phyloP scores from a whole-genome alignment of 139 green algal genomes.

The Coelastrella sp. region DNA sequence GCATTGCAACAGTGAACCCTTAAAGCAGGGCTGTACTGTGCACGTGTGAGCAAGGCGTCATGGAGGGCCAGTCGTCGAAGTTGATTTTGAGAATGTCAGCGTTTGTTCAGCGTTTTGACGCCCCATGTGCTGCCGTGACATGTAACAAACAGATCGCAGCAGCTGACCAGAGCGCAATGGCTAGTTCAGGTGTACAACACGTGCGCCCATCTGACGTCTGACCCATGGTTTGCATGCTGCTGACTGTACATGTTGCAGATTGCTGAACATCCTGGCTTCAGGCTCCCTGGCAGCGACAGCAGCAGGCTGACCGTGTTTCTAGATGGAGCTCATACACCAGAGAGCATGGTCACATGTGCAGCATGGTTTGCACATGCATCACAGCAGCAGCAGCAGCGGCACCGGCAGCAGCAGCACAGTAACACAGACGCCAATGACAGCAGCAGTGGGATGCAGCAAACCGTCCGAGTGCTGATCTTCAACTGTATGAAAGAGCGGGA shows the following conservation, averaged over 20 bases:
- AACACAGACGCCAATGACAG: slow-evolving; percentile 28
- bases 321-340: slow-evolving; percentile 96
- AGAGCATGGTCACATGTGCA: slow-evolving; percentile 92
- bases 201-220: too few species aligned
- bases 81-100: too few species aligned
- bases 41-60: too few species aligned
- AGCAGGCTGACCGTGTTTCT: slow-evolving; percentile 89
- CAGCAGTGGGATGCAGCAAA: slow-evolving; percentile 44
- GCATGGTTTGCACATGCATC: slow-evolving; percentile 86
- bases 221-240: not conserved
- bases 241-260: not conserved
- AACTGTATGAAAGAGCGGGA: slow-evolving; percentile 95
- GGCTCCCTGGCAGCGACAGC: not conserved
- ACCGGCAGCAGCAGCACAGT: slow-evolving; percentile 21
- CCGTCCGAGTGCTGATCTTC: slow-evolving; percentile 88
- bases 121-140: too few species aligned
- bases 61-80: too few species aligned
- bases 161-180: too few species aligned
- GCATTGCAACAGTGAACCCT: too few species aligned
- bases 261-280: not conserved
- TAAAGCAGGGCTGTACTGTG: too few species aligned
- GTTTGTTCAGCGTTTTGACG: too few species aligned
- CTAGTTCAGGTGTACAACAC: too few species aligned
- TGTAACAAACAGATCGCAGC: too few species aligned
- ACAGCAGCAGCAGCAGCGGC: slow-evolving; percentile 18